Conservation (phyloP, 2,329 filamentous ascomycete species). For the Fusarium veterinarium region DNA sequence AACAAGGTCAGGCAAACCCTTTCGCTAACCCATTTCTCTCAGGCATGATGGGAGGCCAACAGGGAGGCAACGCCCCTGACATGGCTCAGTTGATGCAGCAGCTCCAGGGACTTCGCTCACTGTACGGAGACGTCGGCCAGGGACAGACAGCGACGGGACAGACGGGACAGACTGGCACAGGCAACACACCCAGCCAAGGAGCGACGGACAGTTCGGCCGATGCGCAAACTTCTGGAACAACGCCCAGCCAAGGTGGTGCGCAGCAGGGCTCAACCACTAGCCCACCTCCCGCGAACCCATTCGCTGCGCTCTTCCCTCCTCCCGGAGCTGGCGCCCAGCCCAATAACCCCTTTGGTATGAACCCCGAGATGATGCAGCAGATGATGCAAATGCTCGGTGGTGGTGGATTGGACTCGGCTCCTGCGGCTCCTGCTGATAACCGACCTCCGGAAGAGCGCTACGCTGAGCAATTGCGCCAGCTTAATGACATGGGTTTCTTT, state of each 20-base stretch:
- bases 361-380: slow-evolving; percentile 67
- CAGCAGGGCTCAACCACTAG: slow-evolving; percentile 46
- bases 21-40: slow-evolving; percentile 53
- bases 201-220: slow-evolving; percentile 42
- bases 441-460: slow-evolving; percentile 95
- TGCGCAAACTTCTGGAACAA: slow-evolving; percentile 36
- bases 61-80: slow-evolving; percentile 23
- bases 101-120: slow-evolving; percentile 43
- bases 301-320: slow-evolving; percentile 71
- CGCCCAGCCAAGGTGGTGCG: slow-evolving; percentile 19
- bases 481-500: slow-evolving; percentile 99
- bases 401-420: slow-evolving; percentile 52
- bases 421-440: slow-evolving; percentile 76
- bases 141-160: slow-evolving; percentile 45
- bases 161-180: slow-evolving; percentile 37
- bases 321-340: slow-evolving; percentile 46
- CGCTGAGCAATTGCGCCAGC: slow-evolving; percentile 86
- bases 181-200: slow-evolving; percentile 44
- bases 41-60: slow-evolving; percentile 37
- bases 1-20: slow-evolving; percentile 56
- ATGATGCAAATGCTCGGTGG: slow-evolving; percentile 62
- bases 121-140: slow-evolving; percentile 47
- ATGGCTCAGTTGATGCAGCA: slow-evolving; percentile 42
- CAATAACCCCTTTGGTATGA: slow-evolving; percentile 59
- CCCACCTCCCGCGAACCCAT: slow-evolving; percentile 70